Conservation (phyloP, 139 green algal genomes). For the Eudorina sp. region DNA sequence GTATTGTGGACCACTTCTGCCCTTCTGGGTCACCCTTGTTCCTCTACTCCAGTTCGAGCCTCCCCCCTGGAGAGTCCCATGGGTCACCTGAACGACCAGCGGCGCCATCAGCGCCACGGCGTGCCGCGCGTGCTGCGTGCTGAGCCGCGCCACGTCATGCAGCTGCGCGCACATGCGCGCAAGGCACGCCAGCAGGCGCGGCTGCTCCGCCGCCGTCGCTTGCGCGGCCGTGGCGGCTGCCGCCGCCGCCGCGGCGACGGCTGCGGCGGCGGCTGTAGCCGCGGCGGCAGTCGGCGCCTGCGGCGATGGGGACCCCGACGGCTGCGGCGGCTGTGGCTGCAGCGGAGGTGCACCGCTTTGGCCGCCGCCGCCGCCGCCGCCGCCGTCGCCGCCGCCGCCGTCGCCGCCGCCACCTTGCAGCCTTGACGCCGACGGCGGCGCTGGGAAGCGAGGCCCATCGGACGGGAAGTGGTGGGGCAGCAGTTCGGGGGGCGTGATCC, state of each 20-base stretch:
- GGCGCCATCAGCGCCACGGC: constrained; percentile 19
- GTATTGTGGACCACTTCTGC: too few species aligned
- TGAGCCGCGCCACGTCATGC: neutral
- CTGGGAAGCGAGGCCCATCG: too few species aligned
- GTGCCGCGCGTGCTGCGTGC: constrained; percentile 29
- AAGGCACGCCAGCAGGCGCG: neutral
- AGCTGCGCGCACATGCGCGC: constrained; percentile 1
- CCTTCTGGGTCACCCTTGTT: too few species aligned
- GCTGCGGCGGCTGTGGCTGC: neutral
- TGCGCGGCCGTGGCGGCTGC: neutral
- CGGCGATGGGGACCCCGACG: neutral
- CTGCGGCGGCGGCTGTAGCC: neutral
- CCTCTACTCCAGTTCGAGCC: too few species aligned
- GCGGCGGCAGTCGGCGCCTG: neutral
- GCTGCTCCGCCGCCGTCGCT: neutral
- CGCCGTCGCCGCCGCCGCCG: neutral
- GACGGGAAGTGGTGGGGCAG: too few species aligned
- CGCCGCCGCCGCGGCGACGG: neutral
- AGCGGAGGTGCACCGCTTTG: neutral
- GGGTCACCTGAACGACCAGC: neutral
- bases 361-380: too few species aligned
- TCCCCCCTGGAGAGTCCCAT: too few species aligned
- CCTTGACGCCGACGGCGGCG: neutral
- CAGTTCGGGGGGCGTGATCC: too few species aligned
- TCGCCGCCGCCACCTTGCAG: neutral